A percentile compares a stretch with the other conserved stretches of the same genome.
Evolutionary conservation across 1,284 basidiomycete species (phyloP).

Genomic region (Ustilago hordei): DNA sequence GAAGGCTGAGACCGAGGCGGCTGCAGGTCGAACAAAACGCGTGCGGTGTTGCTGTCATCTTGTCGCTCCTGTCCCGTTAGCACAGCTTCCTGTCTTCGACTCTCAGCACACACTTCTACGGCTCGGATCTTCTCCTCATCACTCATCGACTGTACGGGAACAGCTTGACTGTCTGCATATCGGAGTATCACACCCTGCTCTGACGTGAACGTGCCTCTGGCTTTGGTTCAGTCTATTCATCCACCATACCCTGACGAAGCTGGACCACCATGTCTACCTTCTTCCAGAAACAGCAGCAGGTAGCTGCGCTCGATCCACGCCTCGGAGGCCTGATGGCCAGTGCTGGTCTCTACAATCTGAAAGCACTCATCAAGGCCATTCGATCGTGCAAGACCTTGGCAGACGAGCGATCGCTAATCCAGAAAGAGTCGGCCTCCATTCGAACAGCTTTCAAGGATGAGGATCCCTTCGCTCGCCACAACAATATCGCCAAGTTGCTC

Average conservation of each 20-base stretch:
- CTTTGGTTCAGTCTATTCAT: background rate
- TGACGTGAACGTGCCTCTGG: background rate
- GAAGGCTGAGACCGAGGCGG: background rate
- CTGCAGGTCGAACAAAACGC: background rate
- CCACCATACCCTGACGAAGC: background rate
- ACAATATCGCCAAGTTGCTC: slow-evolving; percentile 97
- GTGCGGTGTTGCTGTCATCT: background rate
- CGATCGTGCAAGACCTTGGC: slow-evolving; percentile 85
- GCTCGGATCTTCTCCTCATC: background rate
- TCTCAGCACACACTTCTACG: background rate
- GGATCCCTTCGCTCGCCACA: slow-evolving; percentile 81
- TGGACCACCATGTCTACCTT: slow-evolving; percentile 64
- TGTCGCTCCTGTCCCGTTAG: background rate
- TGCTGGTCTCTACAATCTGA: slow-evolving; percentile 69
- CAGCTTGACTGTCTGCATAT: background rate
- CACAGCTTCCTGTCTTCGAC: background rate
- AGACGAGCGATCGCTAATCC: slow-evolving; percentile 96
- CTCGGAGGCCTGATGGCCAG: slow-evolving; percentile 67
- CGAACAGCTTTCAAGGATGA: slow-evolving; percentile 98
- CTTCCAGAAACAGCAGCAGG: slow-evolving; percentile 69
- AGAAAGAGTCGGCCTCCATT: slow-evolving; percentile 98
- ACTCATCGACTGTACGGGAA: background rate
- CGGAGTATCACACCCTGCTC: background rate
- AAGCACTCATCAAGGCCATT: slow-evolving; percentile 71
- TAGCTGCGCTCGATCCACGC: slow-evolving; percentile 68